Evolutionary conservation across 2,329 filamentous ascomycete genomes (phyloP), one percentile per base, ranked within the genome.

Genomic region (Lasiodiplodia hormozganensis): DNA sequence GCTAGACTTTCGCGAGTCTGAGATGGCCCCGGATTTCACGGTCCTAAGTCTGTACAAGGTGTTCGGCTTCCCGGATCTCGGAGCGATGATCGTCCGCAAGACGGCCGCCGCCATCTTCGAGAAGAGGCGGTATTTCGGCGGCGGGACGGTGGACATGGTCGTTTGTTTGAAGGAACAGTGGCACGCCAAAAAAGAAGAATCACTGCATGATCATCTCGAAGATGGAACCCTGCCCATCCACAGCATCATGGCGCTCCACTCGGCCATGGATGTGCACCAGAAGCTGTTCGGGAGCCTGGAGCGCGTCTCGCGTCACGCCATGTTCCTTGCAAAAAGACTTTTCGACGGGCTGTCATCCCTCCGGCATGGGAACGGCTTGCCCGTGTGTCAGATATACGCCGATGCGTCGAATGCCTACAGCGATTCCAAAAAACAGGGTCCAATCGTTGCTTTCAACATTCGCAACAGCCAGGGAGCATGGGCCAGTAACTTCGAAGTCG

Each of bases 1-100:
- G 0, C 82, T 98, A 7, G 87, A 96, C 74, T 82, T 98, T 2
- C 84, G 87, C 67, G 81, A 92, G 72, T 73, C 85, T 0, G 81
- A 83, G 0, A 76, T 80, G 0, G 89, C 91, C 0, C 92, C 95
- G 1, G 95, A 98, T 77, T 98, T 98, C 72, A 90, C 88, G 0
- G 91, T 93, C 0, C 75, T 98, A 52, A 97, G 94, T 78, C 89
- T 98, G 71, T 96, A 97, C 82, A 99, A 98, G 78, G 94, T 97
- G n/a, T 98, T 98, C 78, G 95, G 96, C 1, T 97, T 97, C 72
- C 95, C 95, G 0, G 93, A 98, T 76, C 83, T 98, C 2, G 95
- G 95, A 1, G 94, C 90, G 1, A 81, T 99, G 69, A 89, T 98
- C 36, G 89, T 98, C 14, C 89, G 91, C 52, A 94, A 92, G 73